Conservation (phyloP, 2,329 filamentous ascomycete species). For the Aspergillus sp. region DNA sequence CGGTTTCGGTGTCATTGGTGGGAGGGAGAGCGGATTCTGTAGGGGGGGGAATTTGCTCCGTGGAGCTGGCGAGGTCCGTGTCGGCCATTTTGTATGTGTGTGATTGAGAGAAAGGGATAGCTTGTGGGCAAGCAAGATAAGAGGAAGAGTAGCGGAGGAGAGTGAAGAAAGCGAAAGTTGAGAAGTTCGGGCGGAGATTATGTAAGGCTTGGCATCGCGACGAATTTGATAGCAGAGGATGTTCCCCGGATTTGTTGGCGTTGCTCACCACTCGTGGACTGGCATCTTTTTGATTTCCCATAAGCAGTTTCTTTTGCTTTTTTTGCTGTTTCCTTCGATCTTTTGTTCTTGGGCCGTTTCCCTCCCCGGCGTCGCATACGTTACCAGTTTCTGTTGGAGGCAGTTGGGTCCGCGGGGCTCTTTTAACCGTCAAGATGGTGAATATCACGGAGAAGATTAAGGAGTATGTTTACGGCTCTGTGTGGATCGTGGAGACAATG, state of each 20-base stretch:
- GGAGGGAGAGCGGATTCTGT: slow-evolving; percentile 47
- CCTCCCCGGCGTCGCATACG: not conserved
- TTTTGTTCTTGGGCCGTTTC: not conserved
- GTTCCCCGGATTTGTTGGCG: not conserved
- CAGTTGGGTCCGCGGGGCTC: slow-evolving; percentile 25
- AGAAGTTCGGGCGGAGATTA: slow-evolving; percentile 15
- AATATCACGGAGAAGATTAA: slow-evolving; percentile 99
- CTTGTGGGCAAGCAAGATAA: too few relatives aligned
- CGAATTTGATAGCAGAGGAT: slow-evolving; percentile 18
- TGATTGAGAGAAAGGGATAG: not conserved
- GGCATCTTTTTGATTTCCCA: not conserved
- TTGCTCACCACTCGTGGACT: not conserved
- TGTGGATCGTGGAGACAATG: not conserved
- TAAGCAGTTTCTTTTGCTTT: not conserved
- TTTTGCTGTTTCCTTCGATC: not conserved
- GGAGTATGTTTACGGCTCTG: slow-evolving; percentile 62
- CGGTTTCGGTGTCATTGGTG: slow-evolving; percentile 1
- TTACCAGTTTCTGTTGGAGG: not conserved
- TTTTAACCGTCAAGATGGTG: slow-evolving; percentile 66
- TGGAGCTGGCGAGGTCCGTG: slow-evolving; percentile 19
- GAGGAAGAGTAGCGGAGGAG: slow-evolving; percentile 4
- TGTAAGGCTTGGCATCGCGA: slow-evolving; percentile 21
- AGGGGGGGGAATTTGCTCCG: slow-evolving; percentile 39
- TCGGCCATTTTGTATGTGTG: slow-evolving; percentile 27
- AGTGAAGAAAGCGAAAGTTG: slow-evolving; percentile 1